Evolutionary conservation across 148 eudicot species (phyloP), one percentile per base, ranked within the genome.

Genomic region (Polygonum maritimum): DNA sequence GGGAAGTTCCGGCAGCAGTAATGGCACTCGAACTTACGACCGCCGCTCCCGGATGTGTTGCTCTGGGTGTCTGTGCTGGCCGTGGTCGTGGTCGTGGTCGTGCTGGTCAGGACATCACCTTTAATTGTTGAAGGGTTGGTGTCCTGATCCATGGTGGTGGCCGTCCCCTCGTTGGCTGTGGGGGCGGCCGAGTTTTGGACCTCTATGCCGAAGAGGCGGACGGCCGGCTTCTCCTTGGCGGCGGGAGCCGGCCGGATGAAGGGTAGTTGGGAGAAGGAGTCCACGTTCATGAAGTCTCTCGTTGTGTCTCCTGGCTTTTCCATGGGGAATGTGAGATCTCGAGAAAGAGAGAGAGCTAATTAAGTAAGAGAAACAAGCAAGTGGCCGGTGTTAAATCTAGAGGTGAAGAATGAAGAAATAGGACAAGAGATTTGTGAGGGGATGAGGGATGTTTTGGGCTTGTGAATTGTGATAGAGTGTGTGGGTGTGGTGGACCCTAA

Each of bases 201-300:
- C 76, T 89, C 98, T 67, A 84, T 86, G 57, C 98, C 98, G 19
- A 93, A 93, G 65, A 93, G 96, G 74, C 98, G 87, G 76, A 93
- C 86, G 79, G 78, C 73, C 21, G 71, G 75, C 15, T 82, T 84
- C 76, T 85, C 87, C 40, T 58, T 44, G 18, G 81, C 12, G 7
- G 82, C 12, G 4, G 82, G 55, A 0, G 89, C 63, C 4, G 98
- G 87, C 54, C 95, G 91, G 39, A 90, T 85, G 76, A 95, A 95
- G 75, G 97, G 97, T 6, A 90, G 88, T 78, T 95, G 94, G 33
- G 97, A 92, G 87, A 95, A 95, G 22, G 97, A 89, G 71, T 94
- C 95, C 0, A 94, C 98, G 71, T 88, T 94, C 92, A 92, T 92
- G 89, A 95, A 92, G 78, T 95, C 97, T 38, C 47, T 7, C 47